Evolutionary conservation across 345 rosid genomes (phyloP), one percentile per base, ranked within the genome.

Genomic region (Camelina sativa): DNA sequence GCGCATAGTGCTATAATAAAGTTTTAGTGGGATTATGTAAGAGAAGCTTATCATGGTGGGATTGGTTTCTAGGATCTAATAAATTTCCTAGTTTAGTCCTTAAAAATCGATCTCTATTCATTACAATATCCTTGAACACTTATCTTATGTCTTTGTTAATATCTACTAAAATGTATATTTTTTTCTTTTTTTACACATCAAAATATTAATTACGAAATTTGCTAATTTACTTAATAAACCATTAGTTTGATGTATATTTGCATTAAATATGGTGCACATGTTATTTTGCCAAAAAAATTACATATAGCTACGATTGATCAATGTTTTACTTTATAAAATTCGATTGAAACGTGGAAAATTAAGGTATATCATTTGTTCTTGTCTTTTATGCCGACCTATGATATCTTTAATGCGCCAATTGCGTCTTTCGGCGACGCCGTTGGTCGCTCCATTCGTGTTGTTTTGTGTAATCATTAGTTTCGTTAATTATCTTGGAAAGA

Each of bases 341-440:
- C 23, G n/a, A 32, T 9, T 23, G 41, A 65, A 73, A 74, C 58
- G 20, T 56, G 66, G 28, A 25, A 37, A 9, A 35, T 5, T 37
- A 74, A 32, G 34, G 51, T 47, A 56, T 34, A 50, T 48, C 55
- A n/a, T 75, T 75, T 67, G 32, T 22, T 67, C 38, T 60, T 75
- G 79, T 60, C 79, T 19, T 75, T 67, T 51, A 67, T 75, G 79
- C 79, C 79, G 79, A 75, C 79, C 79, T 68, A 23, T 41, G 38
- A 59, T 51, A 19, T 67, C 58, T 74, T 48, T 57, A 65, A 58
- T 66, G 61, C 53, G 35, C 35, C 60, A 74, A 67, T 58, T 50
- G 17, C 35, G 73, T 50, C 67, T 35, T 12, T 74, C 7, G 50
- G 11, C 73, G 37, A 57, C 53, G 61, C 47, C 50, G 32, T 17